Percentiles rank a stretch among this genome's conserved stretches.
phyloP scores from a whole-genome alignment of 495 filamentous ascomycete genomes.

The Penicillium ochrochloron region DNA sequence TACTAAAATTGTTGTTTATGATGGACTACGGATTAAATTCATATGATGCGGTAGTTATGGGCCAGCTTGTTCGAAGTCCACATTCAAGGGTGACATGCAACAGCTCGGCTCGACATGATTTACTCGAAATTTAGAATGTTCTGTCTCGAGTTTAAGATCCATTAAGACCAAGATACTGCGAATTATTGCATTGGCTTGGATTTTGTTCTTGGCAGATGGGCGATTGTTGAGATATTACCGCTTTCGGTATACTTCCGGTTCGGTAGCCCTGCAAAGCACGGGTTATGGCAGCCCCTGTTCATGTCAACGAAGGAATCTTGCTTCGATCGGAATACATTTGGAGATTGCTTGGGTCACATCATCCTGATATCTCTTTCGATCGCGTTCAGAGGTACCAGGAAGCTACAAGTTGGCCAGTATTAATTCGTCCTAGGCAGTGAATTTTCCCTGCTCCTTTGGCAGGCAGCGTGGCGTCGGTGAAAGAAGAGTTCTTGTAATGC shows the following conservation, averaged over 20 bases:
- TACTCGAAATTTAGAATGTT: too few species aligned
- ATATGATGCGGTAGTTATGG: background rate
- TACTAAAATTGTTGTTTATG: too few species aligned
- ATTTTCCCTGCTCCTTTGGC: background rate
- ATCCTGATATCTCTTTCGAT: too few species aligned
- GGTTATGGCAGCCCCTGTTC: too few species aligned
- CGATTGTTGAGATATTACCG: background rate
- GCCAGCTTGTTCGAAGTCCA: background rate
- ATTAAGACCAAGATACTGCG: too few species aligned
- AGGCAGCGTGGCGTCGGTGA: background rate
- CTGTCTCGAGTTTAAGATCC: too few species aligned
- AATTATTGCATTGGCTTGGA: too few species aligned
- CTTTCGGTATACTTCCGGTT: background rate
- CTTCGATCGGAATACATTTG: too few species aligned
- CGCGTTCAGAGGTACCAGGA: background rate
- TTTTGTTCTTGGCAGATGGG: background rate
- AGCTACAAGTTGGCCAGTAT: background rate
- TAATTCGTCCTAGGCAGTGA: background rate
- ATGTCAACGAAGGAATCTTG: too few species aligned
- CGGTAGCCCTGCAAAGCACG: background rate
- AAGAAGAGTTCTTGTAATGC: background rate
- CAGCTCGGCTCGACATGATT: too few species aligned
- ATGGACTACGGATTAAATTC: background rate
- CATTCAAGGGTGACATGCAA: too few species aligned
- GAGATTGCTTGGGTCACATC: too few species aligned